Evolutionary conservation across 805 yeast species (phyloP).

Genomic region (Candida coleopterorum): DNA sequence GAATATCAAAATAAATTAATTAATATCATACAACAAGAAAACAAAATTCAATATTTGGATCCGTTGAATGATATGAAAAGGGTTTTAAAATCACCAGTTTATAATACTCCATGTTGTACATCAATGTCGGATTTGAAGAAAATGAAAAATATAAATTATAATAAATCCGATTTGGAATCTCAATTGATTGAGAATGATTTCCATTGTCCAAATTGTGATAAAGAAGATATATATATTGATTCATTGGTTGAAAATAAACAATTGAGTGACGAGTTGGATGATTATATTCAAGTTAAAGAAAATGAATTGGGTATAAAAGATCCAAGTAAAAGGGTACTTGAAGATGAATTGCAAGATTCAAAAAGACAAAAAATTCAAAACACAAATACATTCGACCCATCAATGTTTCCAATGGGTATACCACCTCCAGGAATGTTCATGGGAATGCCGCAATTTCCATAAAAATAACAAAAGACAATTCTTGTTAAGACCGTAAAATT

Average conservation of each 20-base stretch:
- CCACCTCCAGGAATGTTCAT: slow-evolving; percentile 14
- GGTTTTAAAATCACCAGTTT: slow-evolving; percentile 64
- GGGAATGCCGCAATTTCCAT: slow-evolving; percentile 7
- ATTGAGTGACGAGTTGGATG: slow-evolving; percentile 49
- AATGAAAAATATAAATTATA: slow-evolving; percentile 39
- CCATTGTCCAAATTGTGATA: slow-evolving; percentile 82
- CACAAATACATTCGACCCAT: slow-evolving; percentile 10
- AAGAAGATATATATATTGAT: slow-evolving; percentile 72
- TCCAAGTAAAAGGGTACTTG: slow-evolving; percentile 21
- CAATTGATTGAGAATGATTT: slow-evolving; percentile 76
- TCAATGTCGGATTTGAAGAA: slow-evolving; percentile 51
- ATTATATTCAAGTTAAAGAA: slow-evolving; percentile 39
- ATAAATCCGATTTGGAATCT: slow-evolving; percentile 34
- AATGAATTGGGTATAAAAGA: slow-evolving; percentile 32
- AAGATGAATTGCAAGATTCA: slow-evolving; percentile 15
- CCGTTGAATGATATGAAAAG: slow-evolving; percentile 53
- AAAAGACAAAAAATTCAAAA: slow-evolving; percentile 4
- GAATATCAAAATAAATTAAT: slow-evolving; percentile 44
- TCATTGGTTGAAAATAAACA: slow-evolving; percentile 58
- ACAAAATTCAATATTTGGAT: slow-evolving; percentile 49
- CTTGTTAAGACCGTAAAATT: too few species aligned
- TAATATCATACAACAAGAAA: slow-evolving; percentile 26
- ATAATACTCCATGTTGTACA: slow-evolving; percentile 77
- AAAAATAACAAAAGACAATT: too few species aligned
- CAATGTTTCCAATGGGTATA: slow-evolving; percentile 16